Conservation (phyloP, 2,329 filamentous ascomycete species). For the Botryotinia globosa region DNA sequence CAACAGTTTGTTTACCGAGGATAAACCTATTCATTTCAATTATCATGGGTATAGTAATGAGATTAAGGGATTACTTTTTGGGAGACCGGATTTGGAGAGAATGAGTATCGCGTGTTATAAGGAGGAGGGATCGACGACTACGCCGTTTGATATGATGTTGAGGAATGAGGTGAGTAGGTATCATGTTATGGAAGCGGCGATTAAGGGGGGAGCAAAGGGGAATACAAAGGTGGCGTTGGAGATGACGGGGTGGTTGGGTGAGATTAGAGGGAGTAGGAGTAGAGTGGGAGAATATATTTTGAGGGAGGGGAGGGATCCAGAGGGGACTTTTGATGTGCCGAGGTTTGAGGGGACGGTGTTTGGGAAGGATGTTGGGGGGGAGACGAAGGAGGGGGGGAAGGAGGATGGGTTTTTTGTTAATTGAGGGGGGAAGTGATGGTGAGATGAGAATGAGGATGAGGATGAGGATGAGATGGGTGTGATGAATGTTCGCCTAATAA, state of each 20-base stretch:
- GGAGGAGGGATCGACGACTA: slow-evolving; percentile 65
- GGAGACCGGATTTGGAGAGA: slow-evolving; percentile 49
- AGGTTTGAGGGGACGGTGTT: slow-evolving; percentile 41
- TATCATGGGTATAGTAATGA: slow-evolving; percentile 65
- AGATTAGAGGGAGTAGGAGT: slow-evolving; percentile 49
- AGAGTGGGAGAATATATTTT: slow-evolving; percentile 53
- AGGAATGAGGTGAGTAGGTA: slow-evolving; percentile 59
- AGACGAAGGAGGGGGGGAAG: slow-evolving; percentile 22
- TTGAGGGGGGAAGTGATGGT: slow-evolving; percentile 15
- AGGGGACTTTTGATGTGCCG: slow-evolving; percentile 50
- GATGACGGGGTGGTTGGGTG: slow-evolving; percentile 47
- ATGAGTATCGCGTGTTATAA: slow-evolving; percentile 58
- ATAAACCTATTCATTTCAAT: slow-evolving; percentile 60
- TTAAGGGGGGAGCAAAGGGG: slow-evolving; percentile 46
- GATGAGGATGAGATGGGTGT: neutral
- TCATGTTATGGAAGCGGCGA: slow-evolving; percentile 54
- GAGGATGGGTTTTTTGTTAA: slow-evolving; percentile 38
- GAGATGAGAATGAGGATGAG: too few relatives aligned
- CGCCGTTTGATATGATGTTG: slow-evolving; percentile 69
- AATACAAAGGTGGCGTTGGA: slow-evolving; percentile 49
- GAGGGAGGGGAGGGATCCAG: slow-evolving; percentile 51
- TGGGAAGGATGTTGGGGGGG: slow-evolving; percentile 13
- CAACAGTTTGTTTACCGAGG: slow-evolving; percentile 53
- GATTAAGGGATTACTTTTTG: slow-evolving; percentile 60
- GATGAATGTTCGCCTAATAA: neutral